Evolutionary conservation across 495 filamentous ascomycete species (phyloP).

Genomic region (Lophiotrema nucula): DNA sequence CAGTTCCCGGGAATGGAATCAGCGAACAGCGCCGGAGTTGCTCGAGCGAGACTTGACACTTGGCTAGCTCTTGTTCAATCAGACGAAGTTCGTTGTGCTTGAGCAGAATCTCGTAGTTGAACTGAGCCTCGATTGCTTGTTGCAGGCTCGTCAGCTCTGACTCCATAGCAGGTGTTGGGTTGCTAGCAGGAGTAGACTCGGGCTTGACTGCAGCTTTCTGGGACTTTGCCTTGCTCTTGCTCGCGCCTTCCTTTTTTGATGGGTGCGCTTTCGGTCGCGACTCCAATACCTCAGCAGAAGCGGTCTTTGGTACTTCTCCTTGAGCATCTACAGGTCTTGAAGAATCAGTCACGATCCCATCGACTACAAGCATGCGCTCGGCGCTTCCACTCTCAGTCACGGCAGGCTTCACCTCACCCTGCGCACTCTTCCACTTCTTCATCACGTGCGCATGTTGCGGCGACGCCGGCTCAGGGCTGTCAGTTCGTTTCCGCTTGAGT

Average conservation of each 20-base stretch:
- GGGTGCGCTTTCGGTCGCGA: slow-evolving; percentile 18
- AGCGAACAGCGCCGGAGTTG: slow-evolving; percentile 88
- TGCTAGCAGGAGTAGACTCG: slow-evolving; percentile 19
- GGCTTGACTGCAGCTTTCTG: slow-evolving; percentile 21
- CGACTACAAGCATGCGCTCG: slow-evolving; percentile 15
- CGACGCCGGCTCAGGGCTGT: slow-evolving; percentile 34
- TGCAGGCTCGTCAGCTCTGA: slow-evolving; percentile 47
- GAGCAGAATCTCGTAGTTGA: slow-evolving; percentile 85
- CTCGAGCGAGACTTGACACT: slow-evolving; percentile 92
- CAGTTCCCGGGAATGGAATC: slow-evolving; percentile 75
- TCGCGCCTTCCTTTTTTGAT: slow-evolving; percentile 28
- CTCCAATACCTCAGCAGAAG: slow-evolving; percentile 15
- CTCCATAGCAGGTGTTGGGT: slow-evolving; percentile 22
- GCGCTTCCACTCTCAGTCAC: slow-evolving; percentile 8
- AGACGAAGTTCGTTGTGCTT: slow-evolving; percentile 92
- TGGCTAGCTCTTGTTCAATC: slow-evolving; percentile 94
- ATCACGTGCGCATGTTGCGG: slow-evolving; percentile 26
- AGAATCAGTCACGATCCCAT: slow-evolving; percentile 18
- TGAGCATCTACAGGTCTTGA: background rate
- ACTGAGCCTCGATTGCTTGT: slow-evolving; percentile 76
- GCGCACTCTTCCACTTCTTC: slow-evolving; percentile 35
- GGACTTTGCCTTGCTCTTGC: slow-evolving; percentile 21
- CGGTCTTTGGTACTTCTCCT: slow-evolving; percentile 1
- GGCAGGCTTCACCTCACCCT: slow-evolving; percentile 31
- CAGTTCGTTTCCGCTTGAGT: slow-evolving; percentile 40